Percentiles rank a stretch among this genome's conserved stretches.
These are phyloP conservation scores for Metrosideros polymorpha DNA, from an alignment of 441 rosid species.

Conservation along the genomic window DNA sequence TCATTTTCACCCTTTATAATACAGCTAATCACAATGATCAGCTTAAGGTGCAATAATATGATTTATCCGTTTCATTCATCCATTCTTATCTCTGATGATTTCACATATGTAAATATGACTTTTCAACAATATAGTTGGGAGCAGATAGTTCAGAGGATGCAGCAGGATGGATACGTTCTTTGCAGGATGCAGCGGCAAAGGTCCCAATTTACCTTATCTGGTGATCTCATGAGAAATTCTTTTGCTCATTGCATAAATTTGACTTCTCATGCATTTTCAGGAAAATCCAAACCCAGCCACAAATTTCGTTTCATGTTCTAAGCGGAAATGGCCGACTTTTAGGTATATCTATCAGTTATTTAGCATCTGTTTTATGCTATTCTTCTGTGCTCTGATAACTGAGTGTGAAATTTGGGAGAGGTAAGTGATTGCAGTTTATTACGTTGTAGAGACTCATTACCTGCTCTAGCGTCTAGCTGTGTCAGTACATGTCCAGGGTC, in stretches of 20 bases:
- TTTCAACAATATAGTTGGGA: constrained; percentile 46
- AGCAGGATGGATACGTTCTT: constrained; percentile 71
- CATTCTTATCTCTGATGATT: background rate
- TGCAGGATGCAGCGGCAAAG: constrained; percentile 71
- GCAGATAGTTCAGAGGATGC: constrained; percentile 96
- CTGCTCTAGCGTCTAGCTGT: background rate
- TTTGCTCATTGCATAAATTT: constrained; percentile 2
- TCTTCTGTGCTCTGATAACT: background rate
- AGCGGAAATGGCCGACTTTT: constrained; percentile 47
- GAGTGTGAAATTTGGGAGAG: background rate
- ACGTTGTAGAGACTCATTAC: background rate
- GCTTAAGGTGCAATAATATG: constrained; percentile 49
- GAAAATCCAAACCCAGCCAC: constrained; percentile 37
- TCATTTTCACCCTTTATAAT: constrained; percentile 69
- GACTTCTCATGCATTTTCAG: constrained; percentile 21
- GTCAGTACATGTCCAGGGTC: background rate
- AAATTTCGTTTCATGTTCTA: constrained; percentile 44
- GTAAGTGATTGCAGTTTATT: background rate
- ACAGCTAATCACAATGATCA: constrained; percentile 64
- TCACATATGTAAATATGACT: background rate
- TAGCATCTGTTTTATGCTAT: background rate
- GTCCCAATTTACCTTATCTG: constrained; percentile 16
- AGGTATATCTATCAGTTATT: constrained; percentile 23
- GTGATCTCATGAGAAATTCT: background rate
- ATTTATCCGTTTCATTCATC: background rate